These are phyloP conservation scores for Apiosordaria backusii DNA, from an alignment of 495 filamentous ascomycete genomes.

Conservation along the genomic window DNA sequence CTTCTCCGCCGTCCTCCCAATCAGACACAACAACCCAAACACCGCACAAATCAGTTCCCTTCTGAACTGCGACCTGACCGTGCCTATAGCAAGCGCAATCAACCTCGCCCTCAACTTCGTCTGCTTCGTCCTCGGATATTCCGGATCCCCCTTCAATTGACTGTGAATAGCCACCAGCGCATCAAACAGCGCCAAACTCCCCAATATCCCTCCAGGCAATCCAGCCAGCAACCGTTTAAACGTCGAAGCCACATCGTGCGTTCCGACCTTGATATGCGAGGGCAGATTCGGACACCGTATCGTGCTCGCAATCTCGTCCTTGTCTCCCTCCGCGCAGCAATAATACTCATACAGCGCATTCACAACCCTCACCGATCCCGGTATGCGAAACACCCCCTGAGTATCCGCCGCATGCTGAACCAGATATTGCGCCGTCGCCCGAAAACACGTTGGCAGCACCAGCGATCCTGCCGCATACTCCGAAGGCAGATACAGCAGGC, in stretches of 20 bases:
- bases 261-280: constrained; percentile 48
- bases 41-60: constrained; percentile 63
- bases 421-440: constrained; percentile 64
- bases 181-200: constrained; percentile 62
- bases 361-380: constrained; percentile 53
- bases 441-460: constrained; percentile 69
- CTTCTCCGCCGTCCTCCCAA: constrained; percentile 51
- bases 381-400: constrained; percentile 62
- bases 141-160: constrained; percentile 49
- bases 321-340: constrained; percentile 51
- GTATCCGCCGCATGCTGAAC: constrained; percentile 55
- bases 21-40: constrained; percentile 57
- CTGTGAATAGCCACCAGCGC: constrained; percentile 60
- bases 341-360: constrained; percentile 62
- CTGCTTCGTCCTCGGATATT: constrained; percentile 47
- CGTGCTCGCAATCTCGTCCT: constrained; percentile 46
- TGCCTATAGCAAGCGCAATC: constrained; percentile 60
- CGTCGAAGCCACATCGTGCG: constrained; percentile 69
- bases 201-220: constrained; percentile 71
- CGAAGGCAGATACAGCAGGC: constrained; percentile 60
- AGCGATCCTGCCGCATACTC: constrained; percentile 63
- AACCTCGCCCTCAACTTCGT: constrained; percentile 55
- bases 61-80: constrained; percentile 54
- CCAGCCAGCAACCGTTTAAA: constrained; percentile 69
- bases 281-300: constrained; percentile 54